phyloP scores from a whole-genome alignment of 2,329 filamentous ascomycete genomes.

The Tolypocladium endophyticum region DNA sequence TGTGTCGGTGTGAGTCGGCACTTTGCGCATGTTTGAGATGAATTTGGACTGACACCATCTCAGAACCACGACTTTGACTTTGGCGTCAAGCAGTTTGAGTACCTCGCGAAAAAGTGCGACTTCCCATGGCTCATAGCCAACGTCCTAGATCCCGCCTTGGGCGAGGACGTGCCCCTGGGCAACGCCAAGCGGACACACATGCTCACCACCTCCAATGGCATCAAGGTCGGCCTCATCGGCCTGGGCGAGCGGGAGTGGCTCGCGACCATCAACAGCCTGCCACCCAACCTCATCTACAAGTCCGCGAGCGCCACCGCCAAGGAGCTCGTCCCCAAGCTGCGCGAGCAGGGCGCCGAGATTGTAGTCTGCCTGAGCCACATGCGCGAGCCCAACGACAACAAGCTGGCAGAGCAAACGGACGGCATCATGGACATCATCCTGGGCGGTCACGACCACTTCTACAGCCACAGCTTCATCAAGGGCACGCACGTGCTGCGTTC shows the following conservation, averaged over 20 bases:
- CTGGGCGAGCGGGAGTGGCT: conserved; percentile 84
- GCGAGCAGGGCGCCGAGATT: conserved; percentile 70
- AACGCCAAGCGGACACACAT: conserved; percentile 67
- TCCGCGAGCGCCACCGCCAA: conserved; percentile 67
- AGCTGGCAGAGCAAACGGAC: conserved; percentile 63
- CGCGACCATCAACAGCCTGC: conserved; percentile 77
- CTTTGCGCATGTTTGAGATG: not conserved
- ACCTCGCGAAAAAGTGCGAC: conserved; percentile 61
- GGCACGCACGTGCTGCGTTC: conserved; percentile 77
- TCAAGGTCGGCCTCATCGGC: conserved; percentile 78
- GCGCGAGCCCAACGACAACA: conserved; percentile 81
- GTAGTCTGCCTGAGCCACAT: conserved; percentile 77
- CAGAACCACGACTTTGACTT: conserved; percentile 92
- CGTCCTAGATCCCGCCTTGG: conserved; percentile 73
- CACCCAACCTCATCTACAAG: conserved; percentile 71
- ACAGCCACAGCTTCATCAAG: conserved; percentile 66
- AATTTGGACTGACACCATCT: not conserved
- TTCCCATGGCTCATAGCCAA: conserved; percentile 91
- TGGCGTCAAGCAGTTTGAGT: conserved; percentile 68
- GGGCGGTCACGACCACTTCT: conserved; percentile 86
- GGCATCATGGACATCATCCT: conserved; percentile 77
- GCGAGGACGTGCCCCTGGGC: conserved; percentile 63
- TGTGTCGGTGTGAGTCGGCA: conserved; percentile 59
- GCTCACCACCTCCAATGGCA: conserved; percentile 68
- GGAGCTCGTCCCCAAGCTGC: conserved; percentile 62